Percentiles rank a stretch among this genome's conserved stretches.
These are phyloP conservation scores for Batkoa obscura DNA, from an alignment of 371 early-diverging fungal genomes.

Conservation along the genomic window DNA sequence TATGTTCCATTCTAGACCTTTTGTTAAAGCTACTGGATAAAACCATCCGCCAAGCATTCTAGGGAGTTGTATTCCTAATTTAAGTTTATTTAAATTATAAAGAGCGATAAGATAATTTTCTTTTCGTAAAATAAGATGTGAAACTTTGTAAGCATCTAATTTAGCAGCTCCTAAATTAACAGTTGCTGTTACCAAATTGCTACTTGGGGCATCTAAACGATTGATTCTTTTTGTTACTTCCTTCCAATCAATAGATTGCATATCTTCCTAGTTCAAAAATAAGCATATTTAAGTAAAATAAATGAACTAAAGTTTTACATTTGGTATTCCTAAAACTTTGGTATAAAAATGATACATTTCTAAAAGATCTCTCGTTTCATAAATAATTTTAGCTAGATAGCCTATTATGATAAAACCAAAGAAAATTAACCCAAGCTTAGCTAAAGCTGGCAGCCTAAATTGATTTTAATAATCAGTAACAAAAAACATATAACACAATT, in stretches of 20 bases:
- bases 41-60: slow-evolving; percentile 16
- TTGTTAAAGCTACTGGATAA: slow-evolving; percentile 37
- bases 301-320: slow-evolving; percentile 22
- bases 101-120: slow-evolving; percentile 93
- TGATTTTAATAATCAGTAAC: background rate
- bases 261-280: slow-evolving; percentile 28
- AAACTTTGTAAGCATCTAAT: slow-evolving; percentile 73
- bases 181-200: too few species aligned
- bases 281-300: background rate
- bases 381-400: slow-evolving; percentile 39
- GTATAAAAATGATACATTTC: slow-evolving; percentile 76
- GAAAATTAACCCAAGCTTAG: background rate
- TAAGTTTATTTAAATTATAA: slow-evolving; percentile 75
- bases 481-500: background rate
- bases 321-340: slow-evolving; percentile 58
- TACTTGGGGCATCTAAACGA: slow-evolving; percentile 29
- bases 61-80: slow-evolving; percentile 49
- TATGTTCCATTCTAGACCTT: slow-evolving; percentile 83
- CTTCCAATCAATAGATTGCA: slow-evolving; percentile 61
- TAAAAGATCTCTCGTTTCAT: slow-evolving; percentile 45
- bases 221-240: slow-evolving; percentile 49
- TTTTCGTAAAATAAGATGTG: slow-evolving; percentile 87
- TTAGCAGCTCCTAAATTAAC: slow-evolving; percentile 19
- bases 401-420: slow-evolving; percentile 11
- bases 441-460: background rate